Base-by-base conservation (phyloP, 768 basidiomycete genomes). In the Russula virescens region DNA sequence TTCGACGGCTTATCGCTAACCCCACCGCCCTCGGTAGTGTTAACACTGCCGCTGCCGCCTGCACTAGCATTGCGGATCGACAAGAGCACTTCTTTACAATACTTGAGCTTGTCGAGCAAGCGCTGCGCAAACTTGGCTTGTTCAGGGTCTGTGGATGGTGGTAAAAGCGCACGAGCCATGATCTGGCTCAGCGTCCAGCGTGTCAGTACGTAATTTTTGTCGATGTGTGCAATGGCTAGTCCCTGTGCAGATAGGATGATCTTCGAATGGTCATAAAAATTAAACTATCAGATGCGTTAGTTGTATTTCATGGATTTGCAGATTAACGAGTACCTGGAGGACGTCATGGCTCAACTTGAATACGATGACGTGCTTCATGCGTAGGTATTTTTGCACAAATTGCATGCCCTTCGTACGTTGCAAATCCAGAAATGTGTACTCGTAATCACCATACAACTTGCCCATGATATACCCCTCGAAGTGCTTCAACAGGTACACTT, bases 201-300 rank as follows among this genome's bases (percentile, higher is more conserved):
- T 47, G 86, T 85, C 72, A 94, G 75, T 59, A 80, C 80, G 77
- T 93, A 90, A 68, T 86, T 81, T 79, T 92, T 93, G 81, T 94
- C 92, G 69, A 98, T 95, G 73, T 95, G 87, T 3, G 94, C 92
- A 53, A 98, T 80, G 16, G 86, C 74, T 14, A 87, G 78, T 3
- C 91, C 95, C 28, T 86, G 79, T 1, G 86, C 84, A 19, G 93
- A 92, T 55, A 99, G 78, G 61, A 99, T 86, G 63, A 98, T 77
- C 73, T 99, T 98, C 46, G 91, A 88, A 77, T 99, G 97, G 75
- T 98, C 97, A 73, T 91, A 92, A 74, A 98, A 98, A 79, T 98
- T 99, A 82, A 98, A 98, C 96, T 98, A 71, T 2, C 38, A 31
- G 50, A 21, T 10, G 19, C 54, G 25, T 55, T 25, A 54, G 68